Evolutionary conservation across 2,329 filamentous ascomycete species (phyloP).

Genomic region (Stagonosporopsis cucurbitacearum): DNA sequence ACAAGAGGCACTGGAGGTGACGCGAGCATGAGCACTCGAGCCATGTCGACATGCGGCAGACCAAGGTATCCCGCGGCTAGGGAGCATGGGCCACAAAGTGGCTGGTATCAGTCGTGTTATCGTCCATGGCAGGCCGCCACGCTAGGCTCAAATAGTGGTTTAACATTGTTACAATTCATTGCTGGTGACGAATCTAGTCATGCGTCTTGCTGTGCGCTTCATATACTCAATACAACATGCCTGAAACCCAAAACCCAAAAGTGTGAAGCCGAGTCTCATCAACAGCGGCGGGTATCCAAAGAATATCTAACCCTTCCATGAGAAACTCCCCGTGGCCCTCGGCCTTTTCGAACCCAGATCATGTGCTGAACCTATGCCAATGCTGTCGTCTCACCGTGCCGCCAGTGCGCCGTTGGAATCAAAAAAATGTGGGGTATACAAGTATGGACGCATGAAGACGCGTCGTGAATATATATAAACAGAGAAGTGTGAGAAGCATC

Average conservation of each 20-base stretch:
- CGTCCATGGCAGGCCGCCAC: no score
- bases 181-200: slow-evolving; percentile 2
- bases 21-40: slow-evolving; percentile 34
- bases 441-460: slow-evolving; percentile 24
- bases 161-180: slow-evolving; percentile 4
- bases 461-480: slow-evolving; percentile 32
- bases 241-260: slow-evolving; percentile 10
- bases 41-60: slow-evolving; percentile 25
- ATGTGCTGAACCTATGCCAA: slow-evolving; percentile 36
- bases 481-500: slow-evolving; percentile 23
- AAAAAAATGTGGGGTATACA: slow-evolving; percentile 31
- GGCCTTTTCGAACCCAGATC: slow-evolving; percentile 23
- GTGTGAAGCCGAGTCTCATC: slow-evolving; percentile 28
- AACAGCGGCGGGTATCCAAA: slow-evolving; percentile 41
- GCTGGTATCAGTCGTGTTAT: slow-evolving; percentile 10
- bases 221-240: neutral
- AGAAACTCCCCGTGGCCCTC: slow-evolving; percentile 14
- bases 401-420: slow-evolving; percentile 32
- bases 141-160: neutral
- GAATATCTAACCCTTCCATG: slow-evolving; percentile 16
- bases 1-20: slow-evolving; percentile 31
- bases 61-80: slow-evolving; percentile 14
- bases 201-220: neutral
- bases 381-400: slow-evolving; percentile 28
- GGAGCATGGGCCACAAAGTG: slow-evolving; percentile 11